Base-by-base conservation (phyloP, 306 rosid genomes). In the Betula pendula region DNA sequence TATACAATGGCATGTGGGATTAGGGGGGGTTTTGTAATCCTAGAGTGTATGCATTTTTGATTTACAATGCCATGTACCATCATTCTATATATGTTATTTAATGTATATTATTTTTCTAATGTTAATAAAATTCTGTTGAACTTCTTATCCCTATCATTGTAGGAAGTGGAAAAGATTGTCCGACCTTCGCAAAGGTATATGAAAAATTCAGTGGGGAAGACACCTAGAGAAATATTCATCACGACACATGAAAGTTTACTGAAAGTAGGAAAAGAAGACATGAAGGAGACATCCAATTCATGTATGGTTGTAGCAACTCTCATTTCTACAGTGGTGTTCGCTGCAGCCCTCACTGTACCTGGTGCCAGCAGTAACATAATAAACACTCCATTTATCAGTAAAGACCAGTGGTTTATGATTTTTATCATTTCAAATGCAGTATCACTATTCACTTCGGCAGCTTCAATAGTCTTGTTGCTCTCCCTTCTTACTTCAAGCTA, bases 251-350 rank as follows among this genome's bases (percentile, higher is more conserved):
- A 6, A 14, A 2, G 2, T 2, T 53, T 79, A 67, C 58, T 48
- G 0, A 1, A 43, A 8, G 51, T 13, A 9, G 70, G 38, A 0
- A 38, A 44, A 44, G 15, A 10, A 1, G 6, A 15, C 5, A 73
- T 22, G 2, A 73, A 65, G 52, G 74, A 0, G 24, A 67, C 38
- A 29, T 62, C 70, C 3, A 53, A 73, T 73, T 77, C 27, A 51
- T 29, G 70, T 66, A 79, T 79, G 83, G 14, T 79, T 29, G 70
- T 79, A 35, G 74, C 74, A 14, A 45, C 78, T 5, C 69, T 79
- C 19, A 29, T 73, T 65, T 47, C 78, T 43, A 20, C 75, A 0
- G 20, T 79, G 3, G 72, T 68, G 14, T 62, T 72, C n/a, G 55
- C 65, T 4, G 52, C 76, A 4, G 65, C 81, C 8, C 43, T 78